phyloP scores from a whole-genome alignment of 2,329 filamentous ascomycete species.

The Biscogniauxia sp. region DNA sequence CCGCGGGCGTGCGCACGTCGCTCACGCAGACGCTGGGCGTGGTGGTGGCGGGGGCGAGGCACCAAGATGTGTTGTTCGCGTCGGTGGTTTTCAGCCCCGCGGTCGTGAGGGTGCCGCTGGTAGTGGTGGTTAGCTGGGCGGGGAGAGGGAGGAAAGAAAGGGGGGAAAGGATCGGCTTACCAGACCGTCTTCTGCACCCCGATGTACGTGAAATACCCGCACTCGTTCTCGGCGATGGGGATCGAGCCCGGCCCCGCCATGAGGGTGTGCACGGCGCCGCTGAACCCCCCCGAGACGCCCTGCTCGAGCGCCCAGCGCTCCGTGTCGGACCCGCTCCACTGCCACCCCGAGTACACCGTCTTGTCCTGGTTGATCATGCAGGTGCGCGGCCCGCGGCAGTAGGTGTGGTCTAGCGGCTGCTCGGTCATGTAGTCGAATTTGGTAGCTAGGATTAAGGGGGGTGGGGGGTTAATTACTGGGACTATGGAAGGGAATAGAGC shows the following conservation, averaged over 20 bases:
- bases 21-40: conserved; percentile 8
- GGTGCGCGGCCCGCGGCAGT: conserved; percentile 10
- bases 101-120: conserved; percentile 8
- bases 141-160: background rate
- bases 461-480: background rate
- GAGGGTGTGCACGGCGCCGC: background rate
- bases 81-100: background rate
- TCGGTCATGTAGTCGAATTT: conserved; percentile 7
- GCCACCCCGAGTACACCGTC: background rate
- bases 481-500: background rate
- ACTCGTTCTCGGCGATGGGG: conserved; percentile 5
- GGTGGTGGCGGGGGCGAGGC: background rate
- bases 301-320: background rate
- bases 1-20: background rate
- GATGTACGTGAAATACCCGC: conserved; percentile 14
- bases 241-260: background rate
- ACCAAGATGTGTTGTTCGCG: background rate
- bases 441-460: background rate
- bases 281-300: conserved; percentile 10
- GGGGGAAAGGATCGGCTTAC: background rate
- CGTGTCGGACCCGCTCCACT: background rate
- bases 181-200: conserved; percentile 9
- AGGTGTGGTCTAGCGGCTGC: conserved; percentile 7
- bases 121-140: background rate
- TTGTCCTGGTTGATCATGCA: conserved; percentile 6